A percentile compares a stretch with the other conserved stretches of the same genome.
Conservation (phyloP, 352 stramenopile species). For the Globisporangium cylindrosporum region DNA sequence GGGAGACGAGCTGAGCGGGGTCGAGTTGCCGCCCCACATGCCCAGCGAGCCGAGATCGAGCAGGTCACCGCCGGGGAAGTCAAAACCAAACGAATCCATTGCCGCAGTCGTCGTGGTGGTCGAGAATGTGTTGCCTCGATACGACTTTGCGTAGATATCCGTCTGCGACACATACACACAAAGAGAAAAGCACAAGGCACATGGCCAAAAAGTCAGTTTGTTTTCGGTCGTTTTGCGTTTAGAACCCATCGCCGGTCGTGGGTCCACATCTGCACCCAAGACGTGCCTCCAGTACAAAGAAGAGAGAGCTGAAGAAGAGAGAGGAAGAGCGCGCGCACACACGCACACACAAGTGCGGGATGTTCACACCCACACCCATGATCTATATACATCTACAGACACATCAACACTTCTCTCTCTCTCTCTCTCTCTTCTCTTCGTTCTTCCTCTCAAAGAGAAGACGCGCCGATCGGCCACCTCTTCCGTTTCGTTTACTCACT, state of each 20-base stretch:
- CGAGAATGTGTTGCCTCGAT: background rate
- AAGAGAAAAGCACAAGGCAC: background rate
- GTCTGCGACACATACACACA: background rate
- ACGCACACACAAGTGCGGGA: background rate
- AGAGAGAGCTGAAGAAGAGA: background rate
- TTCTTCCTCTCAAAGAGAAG: background rate
- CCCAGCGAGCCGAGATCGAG: constrained; percentile 73
- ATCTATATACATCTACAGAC: background rate
- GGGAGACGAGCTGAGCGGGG: constrained; percentile 67
- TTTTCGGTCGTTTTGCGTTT: constrained; percentile 1
- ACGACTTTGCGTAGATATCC: background rate
- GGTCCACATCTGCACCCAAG: background rate
- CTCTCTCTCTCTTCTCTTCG: background rate
- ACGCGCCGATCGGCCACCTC: background rate
- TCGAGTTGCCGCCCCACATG: constrained; percentile 60
- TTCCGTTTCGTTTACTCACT: background rate
- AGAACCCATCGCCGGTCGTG: background rate
- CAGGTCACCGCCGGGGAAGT: constrained; percentile 70
- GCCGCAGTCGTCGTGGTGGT: constrained; percentile 8
- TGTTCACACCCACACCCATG: background rate
- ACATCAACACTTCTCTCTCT: background rate
- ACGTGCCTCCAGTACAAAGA: background rate
- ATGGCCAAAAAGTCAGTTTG: constrained; percentile 3
- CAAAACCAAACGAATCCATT: constrained; percentile 87
- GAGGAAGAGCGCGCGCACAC: background rate